Conservation (phyloP, 1,284 basidiomycete species). For the Neonothopanus nambi region DNA sequence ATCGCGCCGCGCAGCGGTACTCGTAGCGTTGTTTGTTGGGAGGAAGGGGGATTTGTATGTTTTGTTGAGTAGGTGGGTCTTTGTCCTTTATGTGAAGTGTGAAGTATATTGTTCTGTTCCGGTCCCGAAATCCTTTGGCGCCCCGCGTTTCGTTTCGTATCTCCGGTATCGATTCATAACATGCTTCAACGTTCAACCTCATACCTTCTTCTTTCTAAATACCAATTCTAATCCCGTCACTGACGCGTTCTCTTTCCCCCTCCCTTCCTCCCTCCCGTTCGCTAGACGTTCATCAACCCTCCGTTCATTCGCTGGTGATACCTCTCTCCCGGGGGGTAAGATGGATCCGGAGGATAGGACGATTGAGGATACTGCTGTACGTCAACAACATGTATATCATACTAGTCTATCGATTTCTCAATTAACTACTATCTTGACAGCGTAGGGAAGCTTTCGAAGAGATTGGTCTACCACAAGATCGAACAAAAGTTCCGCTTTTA, state of each 20-base stretch:
- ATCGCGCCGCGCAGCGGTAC: conserved; percentile 65
- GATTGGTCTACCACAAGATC: conserved; percentile 80
- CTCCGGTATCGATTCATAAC: too few species aligned
- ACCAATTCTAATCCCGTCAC: too few species aligned
- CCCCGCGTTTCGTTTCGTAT: too few species aligned
- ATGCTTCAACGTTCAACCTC: too few species aligned
- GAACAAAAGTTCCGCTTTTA: conserved; percentile 65
- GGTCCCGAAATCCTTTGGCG: too few species aligned
- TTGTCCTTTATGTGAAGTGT: conserved; percentile 8
- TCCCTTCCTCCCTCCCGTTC: neutral
- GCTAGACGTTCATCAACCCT: conserved; percentile 69
- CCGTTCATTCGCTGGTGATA: conserved; percentile 80
- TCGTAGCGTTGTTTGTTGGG: conserved; percentile 81
- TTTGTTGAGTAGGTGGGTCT: conserved; percentile 66
- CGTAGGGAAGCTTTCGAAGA: conserved; percentile 76
- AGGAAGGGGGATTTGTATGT: conserved; percentile 81
- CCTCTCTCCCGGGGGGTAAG: conserved; percentile 82
- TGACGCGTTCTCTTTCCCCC: neutral
- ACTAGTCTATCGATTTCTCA: neutral
- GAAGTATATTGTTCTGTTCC: neutral
- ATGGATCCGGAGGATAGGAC: conserved; percentile 67
- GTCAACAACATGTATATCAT: conserved; percentile 24
- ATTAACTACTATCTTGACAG: conserved; percentile 34
- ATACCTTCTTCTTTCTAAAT: neutral
- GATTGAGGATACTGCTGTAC: conserved; percentile 78